Conservation (phyloP, 225 moss, liverwort and hornwort genomes). For the Straminergon stramineum region DNA sequence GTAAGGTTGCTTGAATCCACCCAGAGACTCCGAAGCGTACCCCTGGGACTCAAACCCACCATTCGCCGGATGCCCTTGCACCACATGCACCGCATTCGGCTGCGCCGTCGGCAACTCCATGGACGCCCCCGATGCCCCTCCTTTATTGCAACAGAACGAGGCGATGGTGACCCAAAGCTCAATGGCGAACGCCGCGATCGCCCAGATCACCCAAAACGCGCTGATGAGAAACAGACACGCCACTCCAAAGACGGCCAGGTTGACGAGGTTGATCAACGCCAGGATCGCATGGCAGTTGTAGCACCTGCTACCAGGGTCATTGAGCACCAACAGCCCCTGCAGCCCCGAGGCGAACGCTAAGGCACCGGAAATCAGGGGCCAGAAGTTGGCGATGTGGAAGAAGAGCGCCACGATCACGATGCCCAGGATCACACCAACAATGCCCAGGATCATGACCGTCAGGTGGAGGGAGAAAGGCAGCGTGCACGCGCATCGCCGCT, state of each 20-base stretch:
- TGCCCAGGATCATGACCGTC: background rate
- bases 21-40: background rate
- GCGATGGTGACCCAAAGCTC: conserved; percentile 1
- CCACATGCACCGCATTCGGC: background rate
- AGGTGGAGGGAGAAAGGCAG: background rate
- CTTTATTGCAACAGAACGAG: background rate
- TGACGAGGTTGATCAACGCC: background rate
- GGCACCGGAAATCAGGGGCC: background rate
- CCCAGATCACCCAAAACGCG: conserved; percentile 1
- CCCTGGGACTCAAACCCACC: background rate
- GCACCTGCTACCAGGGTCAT: background rate
- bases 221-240: background rate
- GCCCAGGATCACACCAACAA: background rate
- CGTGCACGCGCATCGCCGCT: background rate
- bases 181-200: background rate
- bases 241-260: background rate
- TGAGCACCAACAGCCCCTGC: background rate
- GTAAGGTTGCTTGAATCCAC: background rate
- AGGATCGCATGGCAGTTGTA: background rate
- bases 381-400: background rate
- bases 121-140: too few species aligned
- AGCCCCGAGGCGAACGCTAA: conserved; percentile 1
- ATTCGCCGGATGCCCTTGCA: background rate
- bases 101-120: background rate
- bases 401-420: background rate